phyloP scores from a whole-genome alignment of 2,329 filamentous ascomycete genomes.

The Colletotrichum zoysiae region DNA sequence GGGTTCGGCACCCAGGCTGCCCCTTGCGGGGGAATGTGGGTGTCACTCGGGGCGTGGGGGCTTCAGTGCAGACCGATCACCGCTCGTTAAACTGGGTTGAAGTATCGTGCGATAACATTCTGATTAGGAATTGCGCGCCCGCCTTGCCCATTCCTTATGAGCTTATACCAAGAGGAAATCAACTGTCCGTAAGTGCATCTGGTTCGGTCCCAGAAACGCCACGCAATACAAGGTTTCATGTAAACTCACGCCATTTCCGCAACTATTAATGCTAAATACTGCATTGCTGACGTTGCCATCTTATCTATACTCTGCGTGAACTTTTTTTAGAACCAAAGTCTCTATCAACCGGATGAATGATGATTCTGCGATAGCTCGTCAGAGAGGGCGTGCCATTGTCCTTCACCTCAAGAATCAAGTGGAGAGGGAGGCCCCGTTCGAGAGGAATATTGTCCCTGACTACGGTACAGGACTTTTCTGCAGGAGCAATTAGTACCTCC shows the following conservation, averaged over 20 bases:
- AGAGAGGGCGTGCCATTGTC: constrained; percentile 58
- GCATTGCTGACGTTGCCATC: not conserved
- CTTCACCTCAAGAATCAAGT: constrained; percentile 63
- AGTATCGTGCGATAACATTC: not conserved
- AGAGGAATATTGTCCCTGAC: constrained; percentile 31
- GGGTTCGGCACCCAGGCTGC: constrained; percentile 13
- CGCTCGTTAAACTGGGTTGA: not conserved
- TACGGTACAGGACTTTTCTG: constrained; percentile 54
- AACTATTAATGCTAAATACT: not conserved
- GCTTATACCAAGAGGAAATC: not conserved
- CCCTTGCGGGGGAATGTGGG: constrained; percentile 6
- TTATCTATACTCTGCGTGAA: not conserved
- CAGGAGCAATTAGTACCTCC: constrained; percentile 34
- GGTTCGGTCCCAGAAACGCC: not conserved
- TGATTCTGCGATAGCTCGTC: constrained; percentile 61
- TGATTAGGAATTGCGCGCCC: not conserved
- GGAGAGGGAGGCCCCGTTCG: constrained; percentile 58
- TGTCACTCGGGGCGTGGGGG: not conserved
- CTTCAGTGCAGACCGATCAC: constrained; percentile 1
- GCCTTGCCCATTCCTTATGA: not conserved
- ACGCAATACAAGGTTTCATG: not conserved
- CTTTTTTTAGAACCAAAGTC: constrained; percentile 35
- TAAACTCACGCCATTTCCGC: not conserved
- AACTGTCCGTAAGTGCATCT: no score
- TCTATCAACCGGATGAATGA: constrained; percentile 51